Evolutionary conservation across 805 yeast species (phyloP), one percentile per base, ranked within the genome.

Genomic region (Hanseniaspora singularis): DNA sequence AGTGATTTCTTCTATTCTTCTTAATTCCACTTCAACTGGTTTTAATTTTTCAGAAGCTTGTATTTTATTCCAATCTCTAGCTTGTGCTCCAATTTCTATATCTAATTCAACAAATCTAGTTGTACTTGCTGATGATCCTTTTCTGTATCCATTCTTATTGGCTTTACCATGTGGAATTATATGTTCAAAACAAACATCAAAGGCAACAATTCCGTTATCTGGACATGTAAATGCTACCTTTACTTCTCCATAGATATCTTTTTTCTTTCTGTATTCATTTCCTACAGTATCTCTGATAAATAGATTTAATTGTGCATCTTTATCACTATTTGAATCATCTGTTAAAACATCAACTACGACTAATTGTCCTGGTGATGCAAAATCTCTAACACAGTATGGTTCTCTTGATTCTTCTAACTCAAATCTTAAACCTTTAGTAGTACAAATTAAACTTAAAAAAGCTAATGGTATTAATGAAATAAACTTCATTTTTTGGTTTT

Each of bases 51-150:
- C 97, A 38, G 82, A 75, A 39, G 95, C 88, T 69, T 88, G 96
- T 52, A 88, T 70, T 20, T 87, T 85, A 61, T 87, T 86, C 96
- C 97, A 92, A 67, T 92, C 97, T 65, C 97, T 81, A 34, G 97
- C 98, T 57, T 87, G 84, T 43, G 96, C 84, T 37, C 98, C 98
- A 52, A 87, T 79, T 64, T 92, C 97, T 50, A 92, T 80, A 53
- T 88, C 96, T 57, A 92, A 69, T 59, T 87, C 96, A 55, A 92
- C 69, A 45, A 80, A 80, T 64, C 97, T 79, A 51, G 67, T 62
- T 12, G 31, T 27, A 16, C 16, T 18, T n/a, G 40, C 18, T 3
- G 28, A 23, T 12, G n/a, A n/a, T 14, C 18, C 30, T 15, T 37
- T 37, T 54, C 73, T 57, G 26, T 69, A 61, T 23, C 72, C 72